Evolutionary conservation across 2,329 filamentous ascomycete genomes (phyloP), one percentile per base, ranked within the genome.

Genomic region (Zarea fungicola): DNA sequence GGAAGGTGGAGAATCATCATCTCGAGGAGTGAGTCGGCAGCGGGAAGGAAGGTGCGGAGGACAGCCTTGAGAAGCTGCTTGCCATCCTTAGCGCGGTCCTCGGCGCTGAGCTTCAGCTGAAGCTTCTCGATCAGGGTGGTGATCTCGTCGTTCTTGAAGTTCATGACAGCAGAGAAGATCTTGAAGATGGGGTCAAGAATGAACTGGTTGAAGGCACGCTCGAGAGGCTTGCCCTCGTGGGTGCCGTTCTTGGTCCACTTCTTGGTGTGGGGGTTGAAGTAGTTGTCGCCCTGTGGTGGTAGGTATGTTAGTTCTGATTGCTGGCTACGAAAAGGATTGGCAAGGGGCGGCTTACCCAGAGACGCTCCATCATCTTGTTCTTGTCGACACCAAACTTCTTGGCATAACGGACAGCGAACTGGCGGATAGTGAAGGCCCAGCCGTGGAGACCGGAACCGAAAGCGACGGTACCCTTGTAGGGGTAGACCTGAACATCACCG

Each of bases 371-470:
- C 93, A 99, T 96, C 89, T 97, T 97, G 80, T 85, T 87, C 75
- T 91, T 91, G 85, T 99, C 92, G 65, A 99, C 93, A 87, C 93
- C 93, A 67, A 99, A 99, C 80, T 99, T 99, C 90, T 97, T 97
- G 76, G 92, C 87, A 74, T 99, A 99, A 66, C 86, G 84, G 69
- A 83, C 74, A 63, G 93, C 93, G 75, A 99, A 99, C 76, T 99
- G 93, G 69, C 93, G 89, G 78, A 97, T 78, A 66, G 93, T 99
- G 85, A 99, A 99, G 67, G 90, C 92, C 93, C 93, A 99, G 75
- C 93, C 93, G 81, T 99, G 93, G 58, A 97, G 91, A 87, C 92
- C 93, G 74, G 93, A 97, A 77, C 91, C 93, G 81, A 99, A 99
- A 65, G 92, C 92, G 66, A 99, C 87, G 70, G 92, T 99, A 71